Percentiles rank a stretch among this genome's conserved stretches.
Evolutionary conservation across 805 yeast species (phyloP).

Genomic region (Yamadazyma kitorensis): DNA sequence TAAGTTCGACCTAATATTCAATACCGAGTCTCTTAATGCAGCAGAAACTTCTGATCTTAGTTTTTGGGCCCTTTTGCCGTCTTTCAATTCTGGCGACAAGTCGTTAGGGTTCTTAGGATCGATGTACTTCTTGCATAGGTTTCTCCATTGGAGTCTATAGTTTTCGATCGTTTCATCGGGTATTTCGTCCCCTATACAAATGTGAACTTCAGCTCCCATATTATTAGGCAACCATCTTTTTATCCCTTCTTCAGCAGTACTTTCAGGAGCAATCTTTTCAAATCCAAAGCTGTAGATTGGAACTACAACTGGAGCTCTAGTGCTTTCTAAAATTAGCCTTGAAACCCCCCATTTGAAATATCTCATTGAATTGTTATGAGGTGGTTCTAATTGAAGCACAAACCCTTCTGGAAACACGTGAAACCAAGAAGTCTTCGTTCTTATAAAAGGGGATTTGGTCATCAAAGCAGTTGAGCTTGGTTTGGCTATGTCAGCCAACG

Average conservation of each 20-base stretch:
- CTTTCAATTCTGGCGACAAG: slow-evolving; percentile 56
- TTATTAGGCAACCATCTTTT: slow-evolving; percentile 61
- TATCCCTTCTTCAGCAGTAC: slow-evolving; percentile 50
- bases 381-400: slow-evolving; percentile 80
- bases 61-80: slow-evolving; percentile 61
- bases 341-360: slow-evolving; percentile 96
- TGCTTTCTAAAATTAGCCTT: slow-evolving; percentile 76
- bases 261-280: slow-evolving; percentile 84
- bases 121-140: slow-evolving; percentile 51
- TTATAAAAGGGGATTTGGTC: slow-evolving; percentile 50
- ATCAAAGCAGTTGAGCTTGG: slow-evolving; percentile 32
- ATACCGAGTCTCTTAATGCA: slow-evolving; percentile 62
- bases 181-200: slow-evolving; percentile 70
- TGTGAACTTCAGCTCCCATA: slow-evolving; percentile 63
- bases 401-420: slow-evolving; percentile 95
- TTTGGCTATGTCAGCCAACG: slow-evolving; percentile 6
- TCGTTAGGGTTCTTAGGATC: slow-evolving; percentile 55
- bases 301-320: slow-evolving; percentile 78
- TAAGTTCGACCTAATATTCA: slow-evolving; percentile 37
- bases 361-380: slow-evolving; percentile 82
- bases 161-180: slow-evolving; percentile 55
- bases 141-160: slow-evolving; percentile 70
- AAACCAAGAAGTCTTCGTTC: slow-evolving; percentile 79
- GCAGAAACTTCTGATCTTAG: slow-evolving; percentile 71
- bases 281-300: slow-evolving; percentile 87